A percentile compares a stretch with the other conserved stretches of the same genome.
These are phyloP conservation scores for Perkinsela sp. DNA, from an alignment of 208 protist genomes.

Conservation along the genomic window DNA sequence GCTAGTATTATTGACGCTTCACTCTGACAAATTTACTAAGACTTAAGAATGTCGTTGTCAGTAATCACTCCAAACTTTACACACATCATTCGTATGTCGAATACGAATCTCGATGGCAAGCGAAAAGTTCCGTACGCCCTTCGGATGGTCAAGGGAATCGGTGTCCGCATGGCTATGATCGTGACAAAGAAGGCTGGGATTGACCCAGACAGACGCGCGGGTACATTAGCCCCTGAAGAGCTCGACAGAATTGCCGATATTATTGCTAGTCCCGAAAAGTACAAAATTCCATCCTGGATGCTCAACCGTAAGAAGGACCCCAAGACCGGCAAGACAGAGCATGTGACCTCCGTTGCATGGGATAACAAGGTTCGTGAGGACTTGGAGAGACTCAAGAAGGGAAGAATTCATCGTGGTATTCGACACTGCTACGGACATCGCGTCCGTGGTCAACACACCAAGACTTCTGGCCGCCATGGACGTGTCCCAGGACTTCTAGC, in stretches of 20 bases:
- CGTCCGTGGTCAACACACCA: constrained; percentile 99
- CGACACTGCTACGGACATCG: constrained; percentile 90
- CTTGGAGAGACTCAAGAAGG: constrained; percentile 97
- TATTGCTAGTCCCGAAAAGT: constrained; percentile 86
- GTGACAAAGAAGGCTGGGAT: constrained; percentile 95
- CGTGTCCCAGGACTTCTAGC: constrained; percentile 5
- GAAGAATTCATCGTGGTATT: constrained; percentile 88
- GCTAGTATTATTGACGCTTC: too few species aligned
- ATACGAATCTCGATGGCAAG: constrained; percentile 96
- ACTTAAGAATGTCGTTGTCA: constrained; percentile 14
- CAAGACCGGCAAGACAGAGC: constrained; percentile 86
- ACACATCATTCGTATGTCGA: constrained; percentile 98
- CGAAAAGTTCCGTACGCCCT: constrained; percentile 89
- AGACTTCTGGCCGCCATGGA: constrained; percentile 93
- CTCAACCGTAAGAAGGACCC: constrained; percentile 96
- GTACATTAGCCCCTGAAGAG: constrained; percentile 67
- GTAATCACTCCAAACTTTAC: constrained; percentile 76
- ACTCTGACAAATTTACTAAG: too few species aligned
- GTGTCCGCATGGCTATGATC: constrained; percentile 92
- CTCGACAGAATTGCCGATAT: constrained; percentile 87
- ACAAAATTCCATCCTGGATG: constrained; percentile 99
- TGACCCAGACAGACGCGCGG: constrained; percentile 78
- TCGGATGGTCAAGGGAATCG: constrained; percentile 94
- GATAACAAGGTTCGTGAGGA: constrained; percentile 94
- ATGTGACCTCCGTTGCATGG: constrained; percentile 82